Evolutionary conservation across 129 eudicot species (phyloP).

Genomic region (Flaveria linearis): DNA sequence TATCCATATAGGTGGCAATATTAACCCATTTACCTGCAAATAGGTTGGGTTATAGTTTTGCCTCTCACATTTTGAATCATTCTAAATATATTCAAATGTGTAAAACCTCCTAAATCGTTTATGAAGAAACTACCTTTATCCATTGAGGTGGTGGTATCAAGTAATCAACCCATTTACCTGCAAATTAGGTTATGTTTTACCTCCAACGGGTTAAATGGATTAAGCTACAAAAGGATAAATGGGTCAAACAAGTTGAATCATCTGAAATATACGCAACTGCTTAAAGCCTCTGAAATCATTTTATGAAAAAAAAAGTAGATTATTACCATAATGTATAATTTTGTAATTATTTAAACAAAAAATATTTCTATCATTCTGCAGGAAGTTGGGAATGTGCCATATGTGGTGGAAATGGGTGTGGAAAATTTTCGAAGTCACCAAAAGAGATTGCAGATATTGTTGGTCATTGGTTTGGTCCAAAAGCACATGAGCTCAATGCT

Average conservation of each 20-base stretch:
- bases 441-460: constrained; percentile 82
- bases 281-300: not conserved
- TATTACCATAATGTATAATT: too few relatives aligned
- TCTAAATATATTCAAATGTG: not conserved
- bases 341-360: not conserved
- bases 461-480: constrained; percentile 92
- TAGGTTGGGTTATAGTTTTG: not conserved
- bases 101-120: not conserved
- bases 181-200: not conserved
- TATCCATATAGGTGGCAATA: not conserved
- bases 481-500: constrained; percentile 63
- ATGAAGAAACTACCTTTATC: not conserved
- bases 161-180: not conserved
- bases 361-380: constrained; percentile 26
- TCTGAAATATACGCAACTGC: not conserved
- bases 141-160: not conserved
- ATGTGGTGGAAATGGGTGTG: constrained; percentile 94
- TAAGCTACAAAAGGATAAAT: not conserved
- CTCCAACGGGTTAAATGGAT: too few relatives aligned
- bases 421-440: constrained; percentile 90
- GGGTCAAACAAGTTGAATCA: not conserved
- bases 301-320: not conserved
- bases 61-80: not conserved
- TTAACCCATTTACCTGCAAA: not conserved
- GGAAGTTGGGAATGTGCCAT: constrained; percentile 99